phyloP scores from a whole-genome alignment of 2,329 filamentous ascomycete species.

The Hymenotorrendiella dingleyae region DNA sequence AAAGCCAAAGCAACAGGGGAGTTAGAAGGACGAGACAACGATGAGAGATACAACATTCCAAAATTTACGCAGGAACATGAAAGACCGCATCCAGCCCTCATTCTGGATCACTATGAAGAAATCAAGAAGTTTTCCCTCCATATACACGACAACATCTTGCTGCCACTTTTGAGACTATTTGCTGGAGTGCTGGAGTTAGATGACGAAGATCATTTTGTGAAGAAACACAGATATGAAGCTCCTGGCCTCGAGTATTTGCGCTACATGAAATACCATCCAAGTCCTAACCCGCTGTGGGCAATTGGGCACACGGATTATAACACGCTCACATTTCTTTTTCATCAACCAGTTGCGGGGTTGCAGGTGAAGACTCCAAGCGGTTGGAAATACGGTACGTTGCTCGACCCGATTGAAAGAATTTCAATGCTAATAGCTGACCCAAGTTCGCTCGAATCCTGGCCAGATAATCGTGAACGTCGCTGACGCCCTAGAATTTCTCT shows the following conservation, averaged over 20 bases:
- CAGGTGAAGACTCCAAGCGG: constrained; percentile 43
- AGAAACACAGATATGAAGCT: constrained; percentile 48
- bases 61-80: constrained; percentile 44
- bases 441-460: not conserved
- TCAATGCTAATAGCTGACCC: not conserved
- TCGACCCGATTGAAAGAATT: no score
- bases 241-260: constrained; percentile 52
- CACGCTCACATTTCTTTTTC: constrained; percentile 48
- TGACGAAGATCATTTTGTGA: constrained; percentile 47
- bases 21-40: constrained; percentile 38
- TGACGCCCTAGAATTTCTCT: constrained; percentile 42
- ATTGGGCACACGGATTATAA: constrained; percentile 50
- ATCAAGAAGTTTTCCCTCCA: constrained; percentile 44
- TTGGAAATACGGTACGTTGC: constrained; percentile 36
- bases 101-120: constrained; percentile 44
- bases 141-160: constrained; percentile 46
- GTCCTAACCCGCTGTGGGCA: constrained; percentile 42
- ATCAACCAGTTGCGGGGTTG: constrained; percentile 49
- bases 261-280: constrained; percentile 49
- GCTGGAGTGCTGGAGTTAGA: constrained; percentile 53
- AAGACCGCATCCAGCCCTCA: constrained; percentile 39
- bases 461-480: constrained; percentile 42
- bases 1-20: constrained; percentile 30
- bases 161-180: constrained; percentile 51
- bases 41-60: constrained; percentile 52